Evolutionary conservation across 2,329 filamentous ascomycete species (phyloP), one percentile per base, ranked within the genome.

Genomic region (Aspergillus sp.): DNA sequence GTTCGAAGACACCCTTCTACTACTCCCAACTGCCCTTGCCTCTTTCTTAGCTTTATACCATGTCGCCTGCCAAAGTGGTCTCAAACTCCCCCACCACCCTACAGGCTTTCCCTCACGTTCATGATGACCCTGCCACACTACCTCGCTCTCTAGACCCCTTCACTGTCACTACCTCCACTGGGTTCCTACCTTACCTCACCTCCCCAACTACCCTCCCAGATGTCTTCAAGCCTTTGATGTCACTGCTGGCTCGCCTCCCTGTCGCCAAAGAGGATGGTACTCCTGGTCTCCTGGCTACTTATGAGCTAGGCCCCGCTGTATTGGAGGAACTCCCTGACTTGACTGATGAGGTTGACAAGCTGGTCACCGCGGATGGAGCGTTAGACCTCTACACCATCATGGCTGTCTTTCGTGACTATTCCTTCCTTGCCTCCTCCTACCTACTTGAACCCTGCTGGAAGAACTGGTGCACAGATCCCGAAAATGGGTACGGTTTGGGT

Each of bases 391-490:
- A 89, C 15, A 78, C 91, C 58, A 86, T 96, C 80, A 95, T 93
- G 68, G 92, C 92, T 35, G 78, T 96, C 48, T 96, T 96, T 74
- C 84, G 93, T 19, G 93, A 97, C 78, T 97, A 96, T 74, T 90
- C 90, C 14, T 97, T 96, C 80, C 78, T 96, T 31, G 90, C 92
- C 5, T 96, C 90, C 23, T 90, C 91, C 0, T 96, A 96, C 72
- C 81, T 97, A 31, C 86, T 97, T 31, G 93, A 97, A 80, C 93
- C 93, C 11, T 97, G 93, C 74, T 93, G 95, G 76, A 83, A 91
- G 77, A 84, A 88, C 60, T 87, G 84, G 73, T 77, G 79, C 60
- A 79, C 78, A 47, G 66, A 73, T 56, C 71, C 73, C 4, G 89
- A 88, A 0, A 86, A 90, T 71, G 81, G 82, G 1, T 96, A 96